Percentiles rank a stretch among this genome's conserved stretches.
These are phyloP conservation scores for Laburnicola sp. DNA, from an alignment of 2,329 filamentous ascomycete genomes.

Conservation along the genomic window DNA sequence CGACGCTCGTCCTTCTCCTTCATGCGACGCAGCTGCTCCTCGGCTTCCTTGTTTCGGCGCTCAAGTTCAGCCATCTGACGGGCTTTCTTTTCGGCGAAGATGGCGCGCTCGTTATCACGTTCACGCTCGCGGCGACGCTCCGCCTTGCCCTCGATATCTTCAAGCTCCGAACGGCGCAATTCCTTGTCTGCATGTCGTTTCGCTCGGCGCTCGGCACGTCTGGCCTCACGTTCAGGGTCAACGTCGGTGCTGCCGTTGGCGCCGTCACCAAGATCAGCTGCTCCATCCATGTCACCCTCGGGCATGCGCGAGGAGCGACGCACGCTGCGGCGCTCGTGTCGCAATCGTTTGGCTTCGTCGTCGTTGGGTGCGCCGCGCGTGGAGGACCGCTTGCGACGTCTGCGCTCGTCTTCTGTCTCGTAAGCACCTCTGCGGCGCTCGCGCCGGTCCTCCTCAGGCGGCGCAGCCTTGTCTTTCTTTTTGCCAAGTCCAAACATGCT, in stretches of 20 bases:
- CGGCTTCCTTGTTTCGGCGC: conserved; percentile 43
- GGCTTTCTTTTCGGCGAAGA: conserved; percentile 43
- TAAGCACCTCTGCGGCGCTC: conserved; percentile 39
- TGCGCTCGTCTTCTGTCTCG: conserved; percentile 44
- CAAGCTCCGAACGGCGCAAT: conserved; percentile 35
- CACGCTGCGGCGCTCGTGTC: conserved; percentile 42
- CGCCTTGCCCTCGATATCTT: conserved; percentile 42
- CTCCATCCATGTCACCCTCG: conserved; percentile 27
- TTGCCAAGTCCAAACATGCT: conserved; percentile 53
- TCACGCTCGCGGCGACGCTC: conserved; percentile 45
- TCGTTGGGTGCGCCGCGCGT: conserved; percentile 40
- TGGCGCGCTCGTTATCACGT: conserved; percentile 38
- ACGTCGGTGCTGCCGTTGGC: conserved; percentile 36
- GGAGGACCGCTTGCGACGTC: conserved; percentile 44
- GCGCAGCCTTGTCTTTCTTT: conserved; percentile 36
- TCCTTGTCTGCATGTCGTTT: conserved; percentile 42
- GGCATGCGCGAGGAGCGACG: conserved; percentile 29
- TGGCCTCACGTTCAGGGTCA: conserved; percentile 44
- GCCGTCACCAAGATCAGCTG: conserved; percentile 17
- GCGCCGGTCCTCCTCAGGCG: conserved; percentile 33
- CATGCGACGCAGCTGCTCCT: conserved; percentile 44
- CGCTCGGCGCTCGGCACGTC: conserved; percentile 41
- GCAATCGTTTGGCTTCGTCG: conserved; percentile 43
- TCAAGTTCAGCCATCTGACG: conserved; percentile 44
- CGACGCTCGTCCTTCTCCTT: conserved; percentile 46